A percentile compares a stretch with the other conserved stretches of the same genome.
These are phyloP conservation scores for Elsinoe fawcettii DNA, from an alignment of 2,329 filamentous ascomycete species.

Conservation along the genomic window DNA sequence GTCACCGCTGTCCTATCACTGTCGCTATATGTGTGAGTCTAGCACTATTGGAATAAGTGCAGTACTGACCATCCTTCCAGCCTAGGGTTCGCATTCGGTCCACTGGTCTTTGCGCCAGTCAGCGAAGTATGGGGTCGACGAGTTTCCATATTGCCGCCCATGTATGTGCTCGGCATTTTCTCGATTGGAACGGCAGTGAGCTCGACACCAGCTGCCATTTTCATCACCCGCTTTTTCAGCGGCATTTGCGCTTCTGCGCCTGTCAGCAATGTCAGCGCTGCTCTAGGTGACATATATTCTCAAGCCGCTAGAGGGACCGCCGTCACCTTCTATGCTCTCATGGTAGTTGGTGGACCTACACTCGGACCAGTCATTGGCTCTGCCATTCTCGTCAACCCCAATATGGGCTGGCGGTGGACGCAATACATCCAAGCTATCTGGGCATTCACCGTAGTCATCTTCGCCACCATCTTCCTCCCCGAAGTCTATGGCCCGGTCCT, in stretches of 20 bases:
- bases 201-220: conserved; percentile 31
- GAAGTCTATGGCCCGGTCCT: conserved; percentile 36
- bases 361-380: conserved; percentile 38
- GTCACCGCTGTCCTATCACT: conserved; percentile 41
- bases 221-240: conserved; percentile 39
- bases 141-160: conserved; percentile 37
- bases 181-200: conserved; percentile 40
- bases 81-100: conserved; percentile 17
- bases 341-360: conserved; percentile 36
- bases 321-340: conserved; percentile 34
- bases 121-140: conserved; percentile 42
- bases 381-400: conserved; percentile 28
- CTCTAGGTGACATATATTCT: conserved; percentile 38
- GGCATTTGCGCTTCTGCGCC: conserved; percentile 40
- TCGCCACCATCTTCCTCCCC: conserved; percentile 30
- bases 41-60: too few relatives aligned
- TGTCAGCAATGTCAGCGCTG: conserved; percentile 37
- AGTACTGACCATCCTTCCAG: not conserved
- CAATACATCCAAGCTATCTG: conserved; percentile 39
- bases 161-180: conserved; percentile 38
- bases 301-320: conserved; percentile 33
- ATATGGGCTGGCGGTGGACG: conserved; percentile 41
- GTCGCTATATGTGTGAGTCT: conserved; percentile 40
- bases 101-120: conserved; percentile 34
- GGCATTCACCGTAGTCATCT: conserved; percentile 25